Percentiles rank a stretch among this genome's conserved stretches.
These are phyloP conservation scores for Sporothrix phasma DNA, from an alignment of 2,329 filamentous ascomycete genomes.

Conservation along the genomic window DNA sequence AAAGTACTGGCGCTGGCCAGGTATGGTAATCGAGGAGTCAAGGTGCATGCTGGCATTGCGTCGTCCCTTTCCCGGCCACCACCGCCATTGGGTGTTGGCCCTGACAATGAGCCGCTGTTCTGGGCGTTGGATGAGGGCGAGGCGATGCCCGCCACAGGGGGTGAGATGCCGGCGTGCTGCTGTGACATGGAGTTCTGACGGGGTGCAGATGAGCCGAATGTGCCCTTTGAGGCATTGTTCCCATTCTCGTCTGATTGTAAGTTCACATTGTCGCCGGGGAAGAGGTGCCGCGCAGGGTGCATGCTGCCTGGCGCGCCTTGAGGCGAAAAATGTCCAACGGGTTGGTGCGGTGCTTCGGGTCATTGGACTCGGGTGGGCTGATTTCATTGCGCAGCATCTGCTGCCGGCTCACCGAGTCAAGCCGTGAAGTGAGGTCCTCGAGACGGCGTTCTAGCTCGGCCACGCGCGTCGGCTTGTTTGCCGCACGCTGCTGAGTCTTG, in stretches of 20 bases:
- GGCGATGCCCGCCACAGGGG: background rate
- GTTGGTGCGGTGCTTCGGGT: background rate
- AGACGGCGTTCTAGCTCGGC: slow-evolving; percentile 42
- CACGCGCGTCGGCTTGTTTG: slow-evolving; percentile 36
- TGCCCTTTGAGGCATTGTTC: background rate
- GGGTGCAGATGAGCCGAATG: background rate
- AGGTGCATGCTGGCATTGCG: background rate
- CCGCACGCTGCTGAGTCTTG: background rate
- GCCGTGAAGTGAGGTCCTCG: slow-evolving; percentile 38
- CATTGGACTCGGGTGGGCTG: slow-evolving; percentile 2
- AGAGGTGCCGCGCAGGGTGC: slow-evolving; percentile 29
- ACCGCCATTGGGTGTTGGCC: background rate
- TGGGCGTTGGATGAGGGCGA: background rate
- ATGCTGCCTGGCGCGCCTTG: background rate
- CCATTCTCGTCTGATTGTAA: background rate
- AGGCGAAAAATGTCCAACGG: slow-evolving; percentile 5
- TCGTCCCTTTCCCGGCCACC: background rate
- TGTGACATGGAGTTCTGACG: background rate
- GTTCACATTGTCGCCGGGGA: slow-evolving; percentile 20
- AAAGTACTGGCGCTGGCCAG: background rate
- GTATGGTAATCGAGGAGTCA: background rate
- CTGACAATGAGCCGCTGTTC: background rate
- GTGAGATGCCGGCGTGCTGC: background rate
- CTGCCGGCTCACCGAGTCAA: slow-evolving; percentile 25
- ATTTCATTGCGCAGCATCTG: background rate